A percentile compares a stretch with the other conserved stretches of the same genome.
Evolutionary conservation across 2,329 filamentous ascomycete species (phyloP).

Genomic region (Colletotrichum godetiae): DNA sequence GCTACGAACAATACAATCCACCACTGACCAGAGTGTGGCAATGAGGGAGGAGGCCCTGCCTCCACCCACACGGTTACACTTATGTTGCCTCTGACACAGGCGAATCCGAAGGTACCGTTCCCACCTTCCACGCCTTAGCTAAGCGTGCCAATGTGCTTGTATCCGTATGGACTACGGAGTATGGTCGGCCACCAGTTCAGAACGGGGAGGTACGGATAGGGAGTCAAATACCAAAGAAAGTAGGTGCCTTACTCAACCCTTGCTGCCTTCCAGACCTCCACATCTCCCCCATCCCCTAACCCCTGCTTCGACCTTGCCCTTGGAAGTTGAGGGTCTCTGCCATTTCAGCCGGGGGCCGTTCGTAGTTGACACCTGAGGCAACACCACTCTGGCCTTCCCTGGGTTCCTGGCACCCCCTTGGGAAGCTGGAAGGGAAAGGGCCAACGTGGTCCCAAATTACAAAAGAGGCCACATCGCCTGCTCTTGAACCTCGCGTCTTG

Average conservation of each 20-base stretch:
- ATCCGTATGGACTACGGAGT: too few relatives aligned
- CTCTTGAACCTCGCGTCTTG: not conserved
- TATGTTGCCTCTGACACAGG: not conserved
- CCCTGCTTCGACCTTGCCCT: not conserved
- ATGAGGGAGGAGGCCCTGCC: not conserved
- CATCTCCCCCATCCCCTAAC: not conserved
- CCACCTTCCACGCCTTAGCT: not conserved
- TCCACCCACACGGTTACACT: not conserved
- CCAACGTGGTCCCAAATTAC: slow-evolving; percentile 37
- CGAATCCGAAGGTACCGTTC: not conserved
- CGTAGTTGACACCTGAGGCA: slow-evolving; percentile 22
- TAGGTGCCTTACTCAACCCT: slow-evolving; percentile 10
- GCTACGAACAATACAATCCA: not conserved
- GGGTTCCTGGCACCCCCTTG: slow-evolving; percentile 18
- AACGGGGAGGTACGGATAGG: not conserved
- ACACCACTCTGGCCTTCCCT: not conserved
- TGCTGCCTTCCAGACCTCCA: not conserved
- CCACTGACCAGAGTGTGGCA: not conserved
- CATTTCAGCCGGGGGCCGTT: not conserved
- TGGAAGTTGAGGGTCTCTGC: not conserved
- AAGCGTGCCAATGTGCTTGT: not conserved
- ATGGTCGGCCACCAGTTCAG: not conserved
- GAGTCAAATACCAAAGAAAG: not conserved
- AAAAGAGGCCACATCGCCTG: slow-evolving; percentile 38
- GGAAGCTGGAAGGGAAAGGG: slow-evolving; percentile 1